These are phyloP conservation scores for Mycena latifolia DNA, from an alignment of 768 basidiomycete genomes.

Conservation along the genomic window DNA sequence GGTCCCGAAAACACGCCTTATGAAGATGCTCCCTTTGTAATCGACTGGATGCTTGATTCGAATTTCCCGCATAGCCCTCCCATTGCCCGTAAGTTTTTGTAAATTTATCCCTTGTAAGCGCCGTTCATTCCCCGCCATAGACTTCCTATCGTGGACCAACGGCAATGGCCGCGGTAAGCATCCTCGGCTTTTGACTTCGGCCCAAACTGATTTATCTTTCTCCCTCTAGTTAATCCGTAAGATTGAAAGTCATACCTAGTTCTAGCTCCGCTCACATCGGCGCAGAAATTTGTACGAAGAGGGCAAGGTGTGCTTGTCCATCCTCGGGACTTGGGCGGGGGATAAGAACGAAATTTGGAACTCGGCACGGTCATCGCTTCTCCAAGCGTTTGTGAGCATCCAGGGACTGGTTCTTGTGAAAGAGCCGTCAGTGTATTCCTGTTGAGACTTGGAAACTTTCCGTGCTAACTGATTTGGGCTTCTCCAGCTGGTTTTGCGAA, in stretches of 20 bases:
- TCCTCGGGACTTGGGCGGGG: slow-evolving; percentile 93
- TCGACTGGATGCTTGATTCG: slow-evolving; percentile 92
- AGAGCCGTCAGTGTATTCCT: slow-evolving; percentile 76
- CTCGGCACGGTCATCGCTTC: slow-evolving; percentile 82
- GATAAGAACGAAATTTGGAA: slow-evolving; percentile 93
- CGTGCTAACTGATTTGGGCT: slow-evolving; percentile 9
- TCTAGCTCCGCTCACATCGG: slow-evolving; percentile 14
- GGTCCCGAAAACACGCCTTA: slow-evolving; percentile 97
- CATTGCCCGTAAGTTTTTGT: slow-evolving; percentile 60
- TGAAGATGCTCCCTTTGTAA: slow-evolving; percentile 93
- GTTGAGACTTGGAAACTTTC: not conserved
- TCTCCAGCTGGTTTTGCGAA: slow-evolving; percentile 86
- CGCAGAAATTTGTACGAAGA: slow-evolving; percentile 92
- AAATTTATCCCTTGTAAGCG: not conserved
- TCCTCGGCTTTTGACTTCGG: slow-evolving; percentile 10
- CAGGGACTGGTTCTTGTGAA: slow-evolving; percentile 94
- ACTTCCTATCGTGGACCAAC: slow-evolving; percentile 95
- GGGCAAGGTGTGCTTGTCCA: slow-evolving; percentile 94
- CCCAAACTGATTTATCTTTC: slow-evolving; percentile 19
- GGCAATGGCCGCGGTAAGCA: slow-evolving; percentile 87
- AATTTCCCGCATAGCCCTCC: slow-evolving; percentile 89
- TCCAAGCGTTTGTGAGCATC: slow-evolving; percentile 94
- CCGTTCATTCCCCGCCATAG: not conserved
- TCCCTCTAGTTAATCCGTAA: slow-evolving; percentile 78
- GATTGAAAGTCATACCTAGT: slow-evolving; percentile 41